Percentiles rank a stretch among this genome's conserved stretches.
These are phyloP conservation scores for Haplosporangium sp. DNA, from an alignment of 371 early-diverging fungal species.

Conservation along the genomic window DNA sequence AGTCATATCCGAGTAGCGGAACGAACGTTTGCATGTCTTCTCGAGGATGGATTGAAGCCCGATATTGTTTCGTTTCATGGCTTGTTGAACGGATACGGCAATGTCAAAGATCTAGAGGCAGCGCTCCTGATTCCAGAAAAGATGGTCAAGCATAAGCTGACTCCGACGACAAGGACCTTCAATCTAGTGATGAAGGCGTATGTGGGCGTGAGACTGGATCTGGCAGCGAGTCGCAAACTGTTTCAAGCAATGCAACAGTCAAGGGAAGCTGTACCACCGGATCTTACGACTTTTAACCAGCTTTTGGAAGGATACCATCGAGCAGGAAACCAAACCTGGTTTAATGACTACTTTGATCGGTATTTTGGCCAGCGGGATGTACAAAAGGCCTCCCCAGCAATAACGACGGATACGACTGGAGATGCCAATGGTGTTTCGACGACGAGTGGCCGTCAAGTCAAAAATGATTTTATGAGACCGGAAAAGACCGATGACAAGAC, in stretches of 20 bases:
- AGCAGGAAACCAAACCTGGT: slow-evolving; percentile 36
- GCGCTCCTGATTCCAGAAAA: slow-evolving; percentile 32
- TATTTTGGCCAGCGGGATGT: slow-evolving; percentile 22
- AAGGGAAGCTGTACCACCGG: slow-evolving; percentile 22
- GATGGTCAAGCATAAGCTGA: slow-evolving; percentile 38
- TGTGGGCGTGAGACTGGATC: slow-evolving; percentile 12
- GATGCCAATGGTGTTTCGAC: background rate
- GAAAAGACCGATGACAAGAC: slow-evolving; percentile 29
- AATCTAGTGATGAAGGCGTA: slow-evolving; percentile 51
- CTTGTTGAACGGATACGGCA: slow-evolving; percentile 35
- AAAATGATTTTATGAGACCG: slow-evolving; percentile 1
- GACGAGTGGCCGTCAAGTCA: background rate
- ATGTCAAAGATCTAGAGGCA: slow-evolving; percentile 23
- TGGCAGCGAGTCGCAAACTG: slow-evolving; percentile 35
- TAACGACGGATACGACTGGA: background rate
- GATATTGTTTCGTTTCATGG: slow-evolving; percentile 42
- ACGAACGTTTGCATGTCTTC: slow-evolving; percentile 23
- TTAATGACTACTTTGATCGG: slow-evolving; percentile 43
- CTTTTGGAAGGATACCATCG: slow-evolving; percentile 44
- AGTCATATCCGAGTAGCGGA: slow-evolving; percentile 31
- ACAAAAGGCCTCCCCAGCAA: background rate
- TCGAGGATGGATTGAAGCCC: slow-evolving; percentile 28
- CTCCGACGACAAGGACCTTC: slow-evolving; percentile 41
- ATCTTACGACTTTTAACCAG: slow-evolving; percentile 43
- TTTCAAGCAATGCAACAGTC: slow-evolving; percentile 38